phyloP scores from a whole-genome alignment of 768 basidiomycete species.

The Saitozyma sp. region DNA sequence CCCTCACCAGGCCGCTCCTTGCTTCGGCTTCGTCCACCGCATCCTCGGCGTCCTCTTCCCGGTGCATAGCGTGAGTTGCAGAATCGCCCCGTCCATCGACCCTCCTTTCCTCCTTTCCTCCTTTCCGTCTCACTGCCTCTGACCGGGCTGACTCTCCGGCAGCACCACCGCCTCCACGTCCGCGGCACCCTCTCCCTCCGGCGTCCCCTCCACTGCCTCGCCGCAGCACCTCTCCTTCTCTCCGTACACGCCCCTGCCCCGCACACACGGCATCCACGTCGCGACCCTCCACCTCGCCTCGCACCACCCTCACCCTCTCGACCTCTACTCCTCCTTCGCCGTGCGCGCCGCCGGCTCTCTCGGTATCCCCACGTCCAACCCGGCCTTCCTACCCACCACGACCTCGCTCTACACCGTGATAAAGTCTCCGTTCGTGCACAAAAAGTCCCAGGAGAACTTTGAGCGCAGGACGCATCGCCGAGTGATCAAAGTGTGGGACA shows the following conservation, averaged over 20 bases:
- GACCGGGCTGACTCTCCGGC: neutral
- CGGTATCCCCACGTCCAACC: slow-evolving; percentile 60
- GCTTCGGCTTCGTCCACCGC: no score
- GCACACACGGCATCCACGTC: slow-evolving; percentile 58
- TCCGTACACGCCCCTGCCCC: slow-evolving; percentile 11
- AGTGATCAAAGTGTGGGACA: slow-evolving; percentile 86
- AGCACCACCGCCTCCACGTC: neutral
- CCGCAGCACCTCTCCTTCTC: slow-evolving; percentile 14
- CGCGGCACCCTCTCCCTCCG: neutral
- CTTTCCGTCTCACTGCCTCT: neutral
- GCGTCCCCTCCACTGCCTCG: neutral
- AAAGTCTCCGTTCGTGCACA: slow-evolving; percentile 83
- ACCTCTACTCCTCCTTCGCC: slow-evolving; percentile 80
- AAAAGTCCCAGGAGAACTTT: slow-evolving; percentile 95
- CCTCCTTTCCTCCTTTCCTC: neutral
- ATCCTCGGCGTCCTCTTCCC: no score
- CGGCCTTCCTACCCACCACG: slow-evolving; percentile 50
- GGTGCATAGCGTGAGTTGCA: no score
- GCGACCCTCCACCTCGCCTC: slow-evolving; percentile 81
- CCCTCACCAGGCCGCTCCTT: no score
- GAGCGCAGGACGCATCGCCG: slow-evolving; percentile 79
- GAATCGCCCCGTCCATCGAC: neutral
- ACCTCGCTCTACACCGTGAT: slow-evolving; percentile 82
- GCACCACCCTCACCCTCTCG: slow-evolving; percentile 64
- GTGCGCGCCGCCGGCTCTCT: slow-evolving; percentile 80